A percentile compares a stretch with the other conserved stretches of the same genome.
phyloP scores from a whole-genome alignment of 495 filamentous ascomycete genomes.

The Aspergillus sclerotiicarbonarius region DNA sequence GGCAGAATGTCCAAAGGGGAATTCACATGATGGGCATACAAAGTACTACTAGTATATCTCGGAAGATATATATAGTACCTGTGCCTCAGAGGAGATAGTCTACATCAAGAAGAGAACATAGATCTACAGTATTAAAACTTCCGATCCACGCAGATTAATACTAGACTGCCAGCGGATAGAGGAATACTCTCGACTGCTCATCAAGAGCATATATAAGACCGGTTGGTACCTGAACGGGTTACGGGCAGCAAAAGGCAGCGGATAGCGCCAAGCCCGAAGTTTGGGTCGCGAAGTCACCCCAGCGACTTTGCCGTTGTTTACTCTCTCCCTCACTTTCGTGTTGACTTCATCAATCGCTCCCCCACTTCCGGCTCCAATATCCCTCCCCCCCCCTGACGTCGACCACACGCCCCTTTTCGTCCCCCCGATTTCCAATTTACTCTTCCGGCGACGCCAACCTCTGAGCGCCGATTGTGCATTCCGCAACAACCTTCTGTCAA shows the following conservation, averaged over 20 bases:
- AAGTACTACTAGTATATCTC: not conserved
- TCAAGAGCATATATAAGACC: too few species aligned
- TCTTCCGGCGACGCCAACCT: not conserved
- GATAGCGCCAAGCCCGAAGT: slow-evolving; percentile 10
- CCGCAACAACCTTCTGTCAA: slow-evolving; percentile 1
- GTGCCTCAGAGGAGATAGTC: not conserved
- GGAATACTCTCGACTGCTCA: too few species aligned
- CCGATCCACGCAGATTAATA: too few species aligned
- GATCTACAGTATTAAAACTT: too few species aligned
- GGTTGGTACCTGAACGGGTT: not conserved
- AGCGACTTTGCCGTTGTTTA: slow-evolving; percentile 22
- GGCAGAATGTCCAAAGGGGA: too few species aligned
- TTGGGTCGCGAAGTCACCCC: slow-evolving; percentile 21
- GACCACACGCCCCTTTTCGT: not conserved
- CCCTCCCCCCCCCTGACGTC: not conserved
- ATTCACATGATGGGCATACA: too few species aligned
- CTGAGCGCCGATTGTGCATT: not conserved
- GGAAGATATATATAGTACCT: not conserved
- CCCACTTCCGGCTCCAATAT: not conserved
- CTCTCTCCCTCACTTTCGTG: slow-evolving; percentile 2
- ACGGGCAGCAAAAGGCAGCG: not conserved
- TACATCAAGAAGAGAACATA: too few species aligned
- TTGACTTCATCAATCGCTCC: not conserved
- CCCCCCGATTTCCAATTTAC: not conserved
- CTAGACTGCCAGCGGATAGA: too few species aligned